Evolutionary conservation across 345 rosid species (phyloP).

Genomic region (Eucalyptus regnans): DNA sequence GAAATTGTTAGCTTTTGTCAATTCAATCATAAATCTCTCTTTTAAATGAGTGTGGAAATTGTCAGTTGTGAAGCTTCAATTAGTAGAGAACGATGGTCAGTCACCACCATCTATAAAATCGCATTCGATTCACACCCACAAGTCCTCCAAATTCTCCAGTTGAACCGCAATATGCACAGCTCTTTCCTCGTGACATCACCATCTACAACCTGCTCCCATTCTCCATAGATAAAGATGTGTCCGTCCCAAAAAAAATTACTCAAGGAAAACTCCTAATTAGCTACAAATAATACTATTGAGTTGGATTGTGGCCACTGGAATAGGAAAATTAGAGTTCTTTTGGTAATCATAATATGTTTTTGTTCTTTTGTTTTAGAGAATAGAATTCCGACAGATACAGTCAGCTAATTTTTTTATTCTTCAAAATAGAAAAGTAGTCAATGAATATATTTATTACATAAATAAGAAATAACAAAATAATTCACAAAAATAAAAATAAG

Average conservation of each 20-base stretch:
- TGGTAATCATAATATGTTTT: no score
- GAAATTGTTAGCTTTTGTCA: no score
- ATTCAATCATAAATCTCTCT: no score
- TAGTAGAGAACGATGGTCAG: accelerated
- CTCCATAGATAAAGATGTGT: background rate
- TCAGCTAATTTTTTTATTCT: no score
- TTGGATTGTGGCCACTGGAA: background rate
- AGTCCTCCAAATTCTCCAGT: background rate
- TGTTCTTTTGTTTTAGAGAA: no score
- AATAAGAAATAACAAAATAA: no score
- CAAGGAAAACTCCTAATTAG: background rate
- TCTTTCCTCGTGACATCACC: background rate
- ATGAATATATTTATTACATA: no score
- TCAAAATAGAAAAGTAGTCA: no score
- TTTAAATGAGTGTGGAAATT: background rate
- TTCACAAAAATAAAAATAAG: no score
- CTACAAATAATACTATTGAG: background rate
- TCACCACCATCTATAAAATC: background rate
- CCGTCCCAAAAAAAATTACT: background rate
- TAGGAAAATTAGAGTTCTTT: background rate
- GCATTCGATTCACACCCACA: background rate
- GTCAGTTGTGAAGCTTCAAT: background rate
- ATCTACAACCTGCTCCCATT: background rate
- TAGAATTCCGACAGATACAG: no score
- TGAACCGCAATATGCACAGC: background rate